Percentiles rank a stretch among this genome's conserved stretches.
These are phyloP conservation scores for Elaeis oleifera DNA, from an alignment of 202 grass and related monocot species.

Conservation along the genomic window DNA sequence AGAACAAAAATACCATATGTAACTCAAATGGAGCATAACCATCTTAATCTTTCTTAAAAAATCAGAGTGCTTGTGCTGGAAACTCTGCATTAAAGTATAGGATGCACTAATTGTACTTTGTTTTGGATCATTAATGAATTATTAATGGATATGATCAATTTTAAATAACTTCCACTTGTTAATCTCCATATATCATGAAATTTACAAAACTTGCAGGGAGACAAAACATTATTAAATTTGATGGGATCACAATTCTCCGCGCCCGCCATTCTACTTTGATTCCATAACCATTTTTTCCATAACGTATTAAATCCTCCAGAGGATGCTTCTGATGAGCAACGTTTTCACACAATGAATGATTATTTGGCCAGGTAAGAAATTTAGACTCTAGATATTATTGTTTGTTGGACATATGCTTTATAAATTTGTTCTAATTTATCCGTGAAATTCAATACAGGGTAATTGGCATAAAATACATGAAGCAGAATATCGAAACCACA, in stretches of 20 bases:
- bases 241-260: conserved; percentile 98
- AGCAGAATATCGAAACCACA: conserved; percentile 41
- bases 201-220: conserved; percentile 55
- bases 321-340: conserved; percentile 48
- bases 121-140: too few species aligned
- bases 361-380: conserved; percentile 51
- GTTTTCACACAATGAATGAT: conserved; percentile 37
- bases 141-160: too few species aligned
- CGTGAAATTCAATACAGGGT: conserved; percentile 37
- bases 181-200: conserved; percentile 5
- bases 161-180: too few species aligned
- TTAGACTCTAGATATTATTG: conserved; percentile 1
- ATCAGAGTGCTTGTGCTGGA: too few species aligned
- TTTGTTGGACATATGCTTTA: conserved; percentile 8
- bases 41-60: background rate
- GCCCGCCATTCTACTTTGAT: conserved; percentile 95
- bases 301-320: conserved; percentile 86
- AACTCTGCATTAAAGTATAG: too few species aligned
- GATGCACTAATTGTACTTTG: too few species aligned
- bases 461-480: conserved; percentile 69
- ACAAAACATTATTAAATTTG: conserved; percentile 99
- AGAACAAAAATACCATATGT: background rate
- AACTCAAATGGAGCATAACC: background rate
- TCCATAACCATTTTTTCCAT: conserved; percentile 97
- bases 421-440: conserved; percentile 27